Percentiles rank a stretch among this genome's conserved stretches.
Evolutionary conservation across 768 basidiomycete species (phyloP).

Genomic region (Boletus reticulatus): DNA sequence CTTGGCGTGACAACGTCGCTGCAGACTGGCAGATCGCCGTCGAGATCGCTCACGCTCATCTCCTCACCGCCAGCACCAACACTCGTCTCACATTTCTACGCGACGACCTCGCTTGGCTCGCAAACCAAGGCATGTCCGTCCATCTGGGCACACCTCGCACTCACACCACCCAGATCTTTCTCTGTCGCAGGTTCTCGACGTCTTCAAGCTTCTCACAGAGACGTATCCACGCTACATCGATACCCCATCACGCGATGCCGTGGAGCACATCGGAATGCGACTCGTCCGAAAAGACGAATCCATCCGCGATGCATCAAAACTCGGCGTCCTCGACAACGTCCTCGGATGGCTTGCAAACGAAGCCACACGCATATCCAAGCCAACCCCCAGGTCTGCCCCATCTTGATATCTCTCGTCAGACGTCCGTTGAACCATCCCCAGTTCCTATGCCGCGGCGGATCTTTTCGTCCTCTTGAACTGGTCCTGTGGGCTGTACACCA

Average conservation of each 20-base stretch:
- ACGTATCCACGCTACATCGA: conserved; percentile 84
- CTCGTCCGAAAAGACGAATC: conserved; percentile 63
- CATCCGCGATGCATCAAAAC: conserved; percentile 38
- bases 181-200: conserved; percentile 59
- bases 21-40: conserved; percentile 55
- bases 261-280: conserved; percentile 63
- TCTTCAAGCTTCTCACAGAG: conserved; percentile 69
- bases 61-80: conserved; percentile 56
- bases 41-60: conserved; percentile 47
- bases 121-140: conserved; percentile 49
- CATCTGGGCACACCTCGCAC: neutral
- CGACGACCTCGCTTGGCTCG: conserved; percentile 58
- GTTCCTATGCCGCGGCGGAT: conserved; percentile 58
- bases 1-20: conserved; percentile 57
- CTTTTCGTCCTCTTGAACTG: conserved; percentile 71
- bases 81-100: conserved; percentile 55
- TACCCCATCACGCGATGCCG: conserved; percentile 63
- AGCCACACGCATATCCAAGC: conserved; percentile 54
- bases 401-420: neutral
- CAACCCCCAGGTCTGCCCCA: conserved; percentile 51
- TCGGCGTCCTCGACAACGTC: conserved; percentile 68
- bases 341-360: conserved; percentile 76
- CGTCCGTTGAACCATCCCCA: neutral
- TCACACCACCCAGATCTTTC: conserved; percentile 48
- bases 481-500: conserved; percentile 61